Evolutionary conservation across 2,329 filamentous ascomycete species (phyloP), one percentile per base, ranked within the genome.

Genomic region (Sclerotinia trifoliorum): DNA sequence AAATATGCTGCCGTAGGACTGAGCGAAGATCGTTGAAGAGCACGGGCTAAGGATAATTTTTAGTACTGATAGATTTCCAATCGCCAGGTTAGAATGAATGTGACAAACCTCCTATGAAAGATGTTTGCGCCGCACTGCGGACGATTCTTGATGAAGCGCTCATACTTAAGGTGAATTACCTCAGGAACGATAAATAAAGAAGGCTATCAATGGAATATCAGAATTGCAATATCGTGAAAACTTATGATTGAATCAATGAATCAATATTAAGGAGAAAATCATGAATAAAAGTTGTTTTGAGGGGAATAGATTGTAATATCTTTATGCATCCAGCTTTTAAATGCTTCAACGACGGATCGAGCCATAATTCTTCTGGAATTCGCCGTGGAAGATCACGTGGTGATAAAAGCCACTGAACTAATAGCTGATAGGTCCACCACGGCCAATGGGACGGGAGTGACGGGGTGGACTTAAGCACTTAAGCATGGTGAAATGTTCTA

Each of bases 101-200:
- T 66, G 35, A 72, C 72, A 42, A 74, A 78, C 77, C 67, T 70
- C 72, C 72, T 65, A 76, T 68, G 65, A 78, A 72, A 35, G 77
- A 73, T 62, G 71, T 71, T 73, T 76, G 77, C 69, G 74, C 74
- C 69, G 77, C 77, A 73, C 71, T 76, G 71, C 76, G 77, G 72
- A 78, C 76, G 49, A 79, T 69, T 74, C 76, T 76, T 39, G 77
- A 75, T 65, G 77, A 77, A 72, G 75, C 73, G 70, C 77, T 78
- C 77, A 79, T 79, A 46, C 21, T 52, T 42, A 39, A 65, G 60
- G 66, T 42, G 54, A 65, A 49, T 57, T 32, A 46, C 44, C 52
- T 65, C 11, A 24, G 44, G 17, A 48, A 56, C 29, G 26, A 63
- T 63, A 15, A 55, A 57, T 39, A 52, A 54, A 26, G 26, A 61